A percentile compares a stretch with the other conserved stretches of the same genome.
Conservation (phyloP, 495 filamentous ascomycete genomes). For the Neurospora pannonica region DNA sequence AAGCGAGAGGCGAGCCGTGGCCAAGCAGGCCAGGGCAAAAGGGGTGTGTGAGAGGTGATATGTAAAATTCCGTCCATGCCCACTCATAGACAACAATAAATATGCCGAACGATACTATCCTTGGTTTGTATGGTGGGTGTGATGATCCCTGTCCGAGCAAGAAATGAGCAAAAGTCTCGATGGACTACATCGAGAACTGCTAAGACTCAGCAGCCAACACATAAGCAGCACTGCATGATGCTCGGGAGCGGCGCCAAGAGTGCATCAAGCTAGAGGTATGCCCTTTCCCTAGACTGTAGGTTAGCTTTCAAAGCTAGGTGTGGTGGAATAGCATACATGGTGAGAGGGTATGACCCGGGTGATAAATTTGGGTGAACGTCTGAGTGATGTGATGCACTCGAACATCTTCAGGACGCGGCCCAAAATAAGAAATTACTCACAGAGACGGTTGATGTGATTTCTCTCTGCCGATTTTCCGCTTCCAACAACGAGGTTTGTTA, state of each 20-base stretch:
- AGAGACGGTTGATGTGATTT: not conserved
- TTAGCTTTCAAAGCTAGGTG: not conserved
- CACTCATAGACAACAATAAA: not conserved
- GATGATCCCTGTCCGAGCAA: not conserved
- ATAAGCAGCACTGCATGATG: not conserved
- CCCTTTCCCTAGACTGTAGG: not conserved
- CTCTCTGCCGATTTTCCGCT: not conserved
- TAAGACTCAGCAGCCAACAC: not conserved
- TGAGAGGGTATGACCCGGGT: not conserved
- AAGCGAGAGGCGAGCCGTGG: not conserved
- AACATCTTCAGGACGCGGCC: not conserved
- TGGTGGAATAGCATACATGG: not conserved
- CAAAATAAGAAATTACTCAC: not conserved
- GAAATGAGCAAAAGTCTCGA: not conserved
- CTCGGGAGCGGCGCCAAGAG: not conserved
- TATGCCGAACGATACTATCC: not conserved
- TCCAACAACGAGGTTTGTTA: not conserved
- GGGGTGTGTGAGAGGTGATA: not conserved
- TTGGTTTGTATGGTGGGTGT: not conserved
- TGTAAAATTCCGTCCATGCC: not conserved
- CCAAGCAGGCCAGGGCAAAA: not conserved
- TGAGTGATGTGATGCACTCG: not conserved
- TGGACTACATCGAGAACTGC: not conserved
- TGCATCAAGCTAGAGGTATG: not conserved
- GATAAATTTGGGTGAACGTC: not conserved